Evolutionary conservation across 345 rosid species (phyloP), one percentile per base, ranked within the genome.

Genomic region (Bretschneidera sinensis): DNA sequence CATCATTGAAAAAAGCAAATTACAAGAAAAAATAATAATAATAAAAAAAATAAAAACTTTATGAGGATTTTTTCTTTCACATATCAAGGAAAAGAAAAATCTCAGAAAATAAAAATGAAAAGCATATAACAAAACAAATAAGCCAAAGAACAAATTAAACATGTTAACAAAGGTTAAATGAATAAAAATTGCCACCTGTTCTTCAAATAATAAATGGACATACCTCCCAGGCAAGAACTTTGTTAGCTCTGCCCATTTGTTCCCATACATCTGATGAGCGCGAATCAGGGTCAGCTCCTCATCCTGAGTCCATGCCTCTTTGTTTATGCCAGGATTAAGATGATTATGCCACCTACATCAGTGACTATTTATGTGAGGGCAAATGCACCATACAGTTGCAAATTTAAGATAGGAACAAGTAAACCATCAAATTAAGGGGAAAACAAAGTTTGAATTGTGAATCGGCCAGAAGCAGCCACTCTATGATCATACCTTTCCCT

Each of bases 161-260:
- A 48, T 62, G 69, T 22, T 61, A 13, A 0, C n/a, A n/a, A 33
- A 17, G 24, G 57, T 57, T 33, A n/a, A n/a, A n/a, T n/a, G n/a
- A n/a, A n/a, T 20, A 39, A 43, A 55, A 70, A 52, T 16, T 28
- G 53, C 39, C 5, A 48, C 34, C 9, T 62, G 35, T 31, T 31
- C 35, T 51, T 54, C 35, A 68, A 51, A 59, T 65, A 59, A 33
- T 21, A 54, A 58, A 49, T 48, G 16, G 45, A 48, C 65, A 63
- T 83, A 92, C 99, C 99, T 91, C 81, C 99, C 99, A 72, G 97
- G 97, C 74, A 95, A 83, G 79, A 88, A 85, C 79, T 95, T 91
- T 51, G 99, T 75, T 51, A 95, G 79, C 84, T 95, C 97, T 18
- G 97, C 99, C 99, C 99, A 95, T 86, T 78, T 82, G 86, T 95